These are phyloP conservation scores for Curvularia hawaiiensis DNA, from an alignment of 2,329 filamentous ascomycete genomes.

Conservation along the genomic window DNA sequence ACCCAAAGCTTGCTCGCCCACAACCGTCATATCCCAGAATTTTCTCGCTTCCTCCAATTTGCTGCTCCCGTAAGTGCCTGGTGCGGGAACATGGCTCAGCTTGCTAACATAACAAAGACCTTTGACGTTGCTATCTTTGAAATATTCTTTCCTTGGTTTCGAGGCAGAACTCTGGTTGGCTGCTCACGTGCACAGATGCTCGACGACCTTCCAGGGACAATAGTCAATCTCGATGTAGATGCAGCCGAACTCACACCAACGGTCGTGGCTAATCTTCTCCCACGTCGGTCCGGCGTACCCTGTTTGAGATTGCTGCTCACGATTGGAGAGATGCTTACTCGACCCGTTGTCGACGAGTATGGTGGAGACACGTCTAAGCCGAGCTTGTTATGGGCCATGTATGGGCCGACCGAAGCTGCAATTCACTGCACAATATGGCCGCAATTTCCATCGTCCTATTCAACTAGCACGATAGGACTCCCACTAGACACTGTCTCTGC, in stretches of 20 bases:
- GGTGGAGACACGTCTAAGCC: conserved; percentile 60
- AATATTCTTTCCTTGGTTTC: conserved; percentile 84
- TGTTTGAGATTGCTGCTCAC: conserved; percentile 74
- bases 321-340: conserved; percentile 91
- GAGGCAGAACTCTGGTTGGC: conserved; percentile 74
- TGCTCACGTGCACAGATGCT: conserved; percentile 73
- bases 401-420: conserved; percentile 88
- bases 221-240: conserved; percentile 72
- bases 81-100: background rate
- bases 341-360: conserved; percentile 78
- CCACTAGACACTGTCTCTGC: conserved; percentile 83
- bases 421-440: conserved; percentile 86
- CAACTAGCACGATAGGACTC: conserved; percentile 73
- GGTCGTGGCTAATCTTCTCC: conserved; percentile 77
- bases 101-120: conserved; percentile 52
- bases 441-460: conserved; percentile 60
- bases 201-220: conserved; percentile 71
- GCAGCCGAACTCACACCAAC: conserved; percentile 90
- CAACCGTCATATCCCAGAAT: conserved; percentile 74
- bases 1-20: conserved; percentile 85
- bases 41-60: conserved; percentile 85
- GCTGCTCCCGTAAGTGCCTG: conserved; percentile 65
- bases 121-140: conserved; percentile 97
- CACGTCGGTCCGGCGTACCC: conserved; percentile 70
- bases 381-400: conserved; percentile 88